Percentiles rank a stretch among this genome's conserved stretches.
phyloP scores from a whole-genome alignment of 768 basidiomycete species.

The Lyophyllum atratum region DNA sequence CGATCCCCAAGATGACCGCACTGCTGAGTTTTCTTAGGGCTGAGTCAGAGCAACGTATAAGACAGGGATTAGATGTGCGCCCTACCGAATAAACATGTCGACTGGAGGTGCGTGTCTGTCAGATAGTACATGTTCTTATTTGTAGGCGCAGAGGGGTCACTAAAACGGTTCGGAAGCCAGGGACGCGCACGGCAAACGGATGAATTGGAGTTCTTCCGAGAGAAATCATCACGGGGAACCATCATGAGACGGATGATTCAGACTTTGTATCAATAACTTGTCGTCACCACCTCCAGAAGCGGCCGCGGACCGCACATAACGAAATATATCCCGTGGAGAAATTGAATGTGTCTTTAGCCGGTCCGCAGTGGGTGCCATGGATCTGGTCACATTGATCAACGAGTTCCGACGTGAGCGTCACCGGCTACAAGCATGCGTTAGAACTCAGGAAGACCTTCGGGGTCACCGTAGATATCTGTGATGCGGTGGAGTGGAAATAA shows the following conservation, averaged over 20 bases:
- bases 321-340: neutral
- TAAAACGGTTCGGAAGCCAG: neutral
- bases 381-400: neutral
- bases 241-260: constrained; percentile 8
- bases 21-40: constrained; percentile 2
- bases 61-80: neutral
- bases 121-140: neutral
- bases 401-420: neutral
- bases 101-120: neutral
- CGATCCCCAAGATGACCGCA: constrained; percentile 6
- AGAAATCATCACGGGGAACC: constrained; percentile 3
- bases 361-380: neutral
- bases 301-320: neutral
- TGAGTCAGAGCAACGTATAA: neutral
- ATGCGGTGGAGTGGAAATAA: neutral
- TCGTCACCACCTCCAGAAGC: neutral
- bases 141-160: neutral
- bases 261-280: neutral
- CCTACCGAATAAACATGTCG: constrained; percentile 13
- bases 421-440: neutral
- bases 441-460: neutral
- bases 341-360: neutral
- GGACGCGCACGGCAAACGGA: neutral
- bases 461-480: neutral
- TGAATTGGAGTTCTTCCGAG: neutral